Base-by-base conservation (phyloP, 78 protist species). In the Protostelium mycophagum region DNA sequence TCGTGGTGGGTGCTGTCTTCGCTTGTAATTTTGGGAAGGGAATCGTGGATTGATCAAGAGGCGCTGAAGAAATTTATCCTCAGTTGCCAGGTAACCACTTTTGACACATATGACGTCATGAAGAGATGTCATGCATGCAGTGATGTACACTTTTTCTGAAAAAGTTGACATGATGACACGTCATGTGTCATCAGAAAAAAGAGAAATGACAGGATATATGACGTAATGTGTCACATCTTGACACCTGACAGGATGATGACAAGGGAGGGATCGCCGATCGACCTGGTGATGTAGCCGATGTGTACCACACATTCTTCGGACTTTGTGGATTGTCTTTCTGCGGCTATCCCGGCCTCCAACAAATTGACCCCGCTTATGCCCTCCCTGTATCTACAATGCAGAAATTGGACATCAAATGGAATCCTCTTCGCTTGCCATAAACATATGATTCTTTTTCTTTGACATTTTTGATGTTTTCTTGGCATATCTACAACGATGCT, bases 1-100 rank as follows among this genome's bases (percentile, higher is more conserved):
- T 95, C 98, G 16, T 99, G 99, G 99, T 99, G 99, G 99, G 98
- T 96, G 10, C 90, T 98, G n/a, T 95, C 99, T 1, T 39, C 99
- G 34, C 51, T 98, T 34, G 36, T 91, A 0, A 87, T 95, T 28
- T 90, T 98, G 25, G 94, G 96, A 35, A 90, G 98, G 35, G n/a
- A 97, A 0, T 87, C 96, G 51, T 98, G 99, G 99, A 97, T 99
- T n/a, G 91, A 96, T 84, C 34, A 38, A 5, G 97, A 91, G 0
- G 90, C 89, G 31, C 93, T 99, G 0, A 39, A 83, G 34, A 85
- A 0, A 0, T 99, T 95, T 90, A 99, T 99, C 37, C 85, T 96
- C 0, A 36, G 63, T 28, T 96, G 99, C 87, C 99, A 99, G 87
- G 96, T 87, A 90, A n/a, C 34, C 35, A 1, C 28, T 83, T 1